These are phyloP conservation scores for Apophysomyces variabilis DNA, from an alignment of 371 early-diverging fungal genomes.

Conservation along the genomic window DNA sequence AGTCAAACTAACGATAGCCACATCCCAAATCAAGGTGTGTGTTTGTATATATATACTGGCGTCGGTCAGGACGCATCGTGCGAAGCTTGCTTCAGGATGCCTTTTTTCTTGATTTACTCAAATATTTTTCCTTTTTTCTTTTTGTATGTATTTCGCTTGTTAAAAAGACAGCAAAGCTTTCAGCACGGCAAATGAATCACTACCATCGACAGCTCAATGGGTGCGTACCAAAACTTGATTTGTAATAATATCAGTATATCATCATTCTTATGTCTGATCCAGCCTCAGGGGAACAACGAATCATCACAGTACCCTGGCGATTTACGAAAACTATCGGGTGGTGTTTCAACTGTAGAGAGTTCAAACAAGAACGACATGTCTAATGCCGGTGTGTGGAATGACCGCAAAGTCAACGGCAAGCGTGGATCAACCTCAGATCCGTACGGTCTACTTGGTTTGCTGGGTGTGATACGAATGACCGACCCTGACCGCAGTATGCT, in stretches of 20 bases:
- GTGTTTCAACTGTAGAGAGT: not conserved
- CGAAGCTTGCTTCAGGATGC: not conserved
- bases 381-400: slow-evolving; percentile 1
- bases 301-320: slow-evolving; percentile 1
- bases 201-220: slow-evolving; percentile 1
- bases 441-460: slow-evolving; percentile 72
- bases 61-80: not conserved
- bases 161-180: slow-evolving; percentile 3
- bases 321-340: not conserved
- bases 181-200: not conserved
- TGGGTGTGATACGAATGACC: slow-evolving; percentile 74
- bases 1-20: not conserved
- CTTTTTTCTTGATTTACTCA: not conserved
- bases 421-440: slow-evolving; percentile 31
- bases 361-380: not conserved
- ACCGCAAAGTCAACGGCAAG: slow-evolving; percentile 2
- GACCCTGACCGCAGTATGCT: slow-evolving; percentile 73
- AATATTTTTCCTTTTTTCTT: not conserved
- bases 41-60: not conserved
- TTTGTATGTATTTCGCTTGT: not conserved
- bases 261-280: not conserved
- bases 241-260: not conserved
- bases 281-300: not conserved
- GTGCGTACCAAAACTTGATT: not conserved
- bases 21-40: slow-evolving; percentile 5